These are phyloP conservation scores for Paecilomyces sp. DNA, from an alignment of 2,329 filamentous ascomycete genomes.

Conservation along the genomic window DNA sequence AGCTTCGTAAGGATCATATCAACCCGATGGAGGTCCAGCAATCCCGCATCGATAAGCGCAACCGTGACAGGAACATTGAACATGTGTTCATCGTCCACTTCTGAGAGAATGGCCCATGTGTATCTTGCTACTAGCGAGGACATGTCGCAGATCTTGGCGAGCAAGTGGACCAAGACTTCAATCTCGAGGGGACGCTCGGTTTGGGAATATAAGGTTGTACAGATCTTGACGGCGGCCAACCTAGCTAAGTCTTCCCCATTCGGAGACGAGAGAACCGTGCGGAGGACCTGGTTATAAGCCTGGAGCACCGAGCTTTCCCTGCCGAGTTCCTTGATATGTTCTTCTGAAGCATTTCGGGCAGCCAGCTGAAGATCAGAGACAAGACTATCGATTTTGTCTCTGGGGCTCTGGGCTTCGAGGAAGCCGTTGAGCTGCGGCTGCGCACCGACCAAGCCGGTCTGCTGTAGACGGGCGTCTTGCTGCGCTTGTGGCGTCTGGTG, in stretches of 20 bases:
- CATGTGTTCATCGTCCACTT: constrained; percentile 53
- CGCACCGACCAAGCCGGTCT: constrained; percentile 26
- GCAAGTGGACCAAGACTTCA: constrained; percentile 55
- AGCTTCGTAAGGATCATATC: constrained; percentile 68
- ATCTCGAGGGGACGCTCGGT: constrained; percentile 51
- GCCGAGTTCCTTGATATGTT: constrained; percentile 51
- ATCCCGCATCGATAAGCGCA: constrained; percentile 51
- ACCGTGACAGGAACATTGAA: constrained; percentile 57
- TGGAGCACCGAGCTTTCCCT: constrained; percentile 50
- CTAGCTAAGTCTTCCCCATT: constrained; percentile 52
- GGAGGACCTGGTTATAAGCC: constrained; percentile 51
- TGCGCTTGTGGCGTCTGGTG: constrained; percentile 49
- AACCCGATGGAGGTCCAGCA: constrained; percentile 58
- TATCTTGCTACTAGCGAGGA: constrained; percentile 51
- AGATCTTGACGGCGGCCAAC: constrained; percentile 50
- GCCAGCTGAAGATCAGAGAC: constrained; percentile 51
- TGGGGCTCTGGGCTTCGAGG: constrained; percentile 46
- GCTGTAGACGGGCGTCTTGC: constrained; percentile 35
- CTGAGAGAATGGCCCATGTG: constrained; percentile 41
- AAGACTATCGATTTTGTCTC: constrained; percentile 48
- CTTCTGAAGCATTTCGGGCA: constrained; percentile 50
- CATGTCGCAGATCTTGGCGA: constrained; percentile 55
- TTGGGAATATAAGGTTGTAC: constrained; percentile 50
- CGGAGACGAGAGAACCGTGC: constrained; percentile 45
- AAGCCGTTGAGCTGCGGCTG: constrained; percentile 56